A percentile compares a stretch with the other conserved stretches of the same genome.
phyloP scores from a whole-genome alignment of 192 early-diverging fungal genomes.

The Coemansia sp. region DNA sequence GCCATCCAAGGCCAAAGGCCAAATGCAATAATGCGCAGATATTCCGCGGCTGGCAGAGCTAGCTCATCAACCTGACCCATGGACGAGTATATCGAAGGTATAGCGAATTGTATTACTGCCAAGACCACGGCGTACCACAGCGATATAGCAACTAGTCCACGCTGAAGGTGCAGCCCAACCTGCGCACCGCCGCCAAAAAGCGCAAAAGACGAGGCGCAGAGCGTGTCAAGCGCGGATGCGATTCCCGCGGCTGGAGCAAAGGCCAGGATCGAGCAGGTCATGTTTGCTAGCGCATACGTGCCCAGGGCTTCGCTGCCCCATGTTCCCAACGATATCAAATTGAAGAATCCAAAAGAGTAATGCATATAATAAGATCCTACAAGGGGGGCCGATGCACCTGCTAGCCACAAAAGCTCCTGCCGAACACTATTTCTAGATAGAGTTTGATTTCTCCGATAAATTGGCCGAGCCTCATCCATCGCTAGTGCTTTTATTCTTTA shows the following conservation, averaged over 20 bases:
- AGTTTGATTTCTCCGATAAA: not conserved
- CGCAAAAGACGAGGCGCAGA: slow-evolving; percentile 70
- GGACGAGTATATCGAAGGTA: slow-evolving; percentile 65
- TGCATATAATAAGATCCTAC: slow-evolving; percentile 67
- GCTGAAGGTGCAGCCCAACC: slow-evolving; percentile 72
- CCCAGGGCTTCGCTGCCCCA: slow-evolving; percentile 62
- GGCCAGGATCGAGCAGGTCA: slow-evolving; percentile 69
- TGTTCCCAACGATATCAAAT: slow-evolving; percentile 64
- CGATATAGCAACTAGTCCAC: slow-evolving; percentile 74
- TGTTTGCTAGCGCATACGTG: slow-evolving; percentile 65
- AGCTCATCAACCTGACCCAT: slow-evolving; percentile 75
- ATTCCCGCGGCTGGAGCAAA: slow-evolving; percentile 73
- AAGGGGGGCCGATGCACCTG: slow-evolving; percentile 50
- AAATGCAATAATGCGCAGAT: slow-evolving; percentile 65
- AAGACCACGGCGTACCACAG: slow-evolving; percentile 70
- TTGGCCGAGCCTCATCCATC: slow-evolving; percentile 15
- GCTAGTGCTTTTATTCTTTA: too few relatives aligned
- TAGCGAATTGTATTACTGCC: slow-evolving; percentile 62
- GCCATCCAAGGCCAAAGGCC: slow-evolving; percentile 80
- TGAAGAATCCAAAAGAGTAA: slow-evolving; percentile 63
- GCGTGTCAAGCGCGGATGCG: slow-evolving; percentile 73
- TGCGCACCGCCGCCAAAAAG: slow-evolving; percentile 57
- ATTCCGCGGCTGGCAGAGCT: slow-evolving; percentile 67
- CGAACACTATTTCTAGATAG: not conserved
- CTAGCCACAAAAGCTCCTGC: slow-evolving; percentile 33